Evolutionary conservation across 495 filamentous ascomycete genomes (phyloP), one percentile per base, ranked within the genome.

Genomic region (Lindgomyces ingoldianus): DNA sequence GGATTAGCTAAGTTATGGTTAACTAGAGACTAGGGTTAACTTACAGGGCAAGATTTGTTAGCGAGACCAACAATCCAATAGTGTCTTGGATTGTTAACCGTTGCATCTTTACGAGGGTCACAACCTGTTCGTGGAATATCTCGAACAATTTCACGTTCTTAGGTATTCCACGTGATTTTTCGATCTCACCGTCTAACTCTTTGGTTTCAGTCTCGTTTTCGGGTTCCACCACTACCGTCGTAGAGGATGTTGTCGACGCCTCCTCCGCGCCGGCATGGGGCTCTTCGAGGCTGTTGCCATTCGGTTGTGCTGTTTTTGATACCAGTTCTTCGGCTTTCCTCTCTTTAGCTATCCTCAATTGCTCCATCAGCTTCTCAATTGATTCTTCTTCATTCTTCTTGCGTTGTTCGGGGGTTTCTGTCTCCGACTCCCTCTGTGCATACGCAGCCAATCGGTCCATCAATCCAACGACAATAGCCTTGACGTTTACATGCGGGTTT

Each of bases 361-460:
- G 89, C 69, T 96, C 87, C 49, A 98, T 76, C 21, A 98, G 77
- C 42, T 80, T 83, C 2, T 83, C 74, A 18, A 93, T 84, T 0
- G 95, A 92, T 62, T 97, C 89, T 73, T 95, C 88, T 73, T 98
- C 94, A 44, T 81, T 80, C 74, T 89, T 86, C 52, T 85, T 81
- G 61, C 85, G 81, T 57, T 91, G 85, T 64, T 94, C 91, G 10
- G 80, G 74, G 3, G 85, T 80, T 39, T 89, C 85, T 12, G 83
- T 80, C 56, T 95, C 91, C 16, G 90, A 83, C 74, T 97, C 93
- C 54, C 92, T 84, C 62, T 91, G 87, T 22, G 94, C 92, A 74
- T 96, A 98, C 25, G 91, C 86, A 11, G 93, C 96, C 24, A 98
- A 78, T 27, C 94, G 87, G 72, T 98, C 92, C 94, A 98, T 98